Evolutionary conservation across 345 rosid species (phyloP).

Genomic region (Sonneratia alba): DNA sequence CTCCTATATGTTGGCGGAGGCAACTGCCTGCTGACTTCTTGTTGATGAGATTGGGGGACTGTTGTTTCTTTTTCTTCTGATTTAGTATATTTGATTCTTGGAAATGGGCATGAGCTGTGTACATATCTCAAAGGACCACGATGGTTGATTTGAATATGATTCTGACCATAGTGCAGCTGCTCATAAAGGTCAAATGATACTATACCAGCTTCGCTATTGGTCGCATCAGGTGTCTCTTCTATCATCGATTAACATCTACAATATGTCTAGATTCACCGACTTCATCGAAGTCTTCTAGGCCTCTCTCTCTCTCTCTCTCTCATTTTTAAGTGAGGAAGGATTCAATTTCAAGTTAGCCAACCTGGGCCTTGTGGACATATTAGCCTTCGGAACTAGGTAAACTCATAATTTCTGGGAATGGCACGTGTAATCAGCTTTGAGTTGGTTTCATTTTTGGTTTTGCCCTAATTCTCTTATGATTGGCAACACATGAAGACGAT

Average conservation of each 20-base stretch:
- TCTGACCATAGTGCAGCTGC: no score
- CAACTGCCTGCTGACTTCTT: background rate
- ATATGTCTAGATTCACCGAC: background rate
- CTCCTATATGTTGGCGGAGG: background rate
- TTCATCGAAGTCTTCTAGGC: no score
- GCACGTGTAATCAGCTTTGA: background rate
- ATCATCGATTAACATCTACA: background rate
- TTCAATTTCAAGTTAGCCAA: no score
- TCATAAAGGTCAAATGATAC: no score
- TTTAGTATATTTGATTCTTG: background rate
- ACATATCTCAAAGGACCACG: background rate
- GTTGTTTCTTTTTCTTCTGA: background rate
- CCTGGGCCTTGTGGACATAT: no score
- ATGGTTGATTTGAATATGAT: no score
- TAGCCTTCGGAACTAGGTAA: background rate
- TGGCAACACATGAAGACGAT: background rate
- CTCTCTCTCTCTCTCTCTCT: no score
- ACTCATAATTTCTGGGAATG: background rate
- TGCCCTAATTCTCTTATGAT: background rate
- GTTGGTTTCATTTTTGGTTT: background rate
- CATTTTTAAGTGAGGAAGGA: no score
- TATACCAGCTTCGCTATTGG: background rate
- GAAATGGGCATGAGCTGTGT: background rate
- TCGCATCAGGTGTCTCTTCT: background rate
- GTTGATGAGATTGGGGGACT: background rate